Base-by-base conservation (phyloP, 208 protist genomes). In the Porcisia deanei region DNA sequence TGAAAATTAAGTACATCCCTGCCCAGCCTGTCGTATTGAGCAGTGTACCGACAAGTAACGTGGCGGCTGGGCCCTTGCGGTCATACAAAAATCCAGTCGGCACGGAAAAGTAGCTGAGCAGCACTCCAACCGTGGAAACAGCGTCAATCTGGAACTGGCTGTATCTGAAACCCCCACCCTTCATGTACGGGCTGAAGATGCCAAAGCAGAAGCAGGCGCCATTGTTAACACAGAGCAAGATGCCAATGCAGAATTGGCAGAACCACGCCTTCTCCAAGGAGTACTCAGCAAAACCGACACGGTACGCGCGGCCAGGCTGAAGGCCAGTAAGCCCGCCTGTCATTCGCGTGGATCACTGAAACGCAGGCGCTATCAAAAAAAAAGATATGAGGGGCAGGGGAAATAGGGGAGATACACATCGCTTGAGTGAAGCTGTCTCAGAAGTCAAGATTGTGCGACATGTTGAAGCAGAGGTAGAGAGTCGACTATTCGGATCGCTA, bases 91-190 rank as follows among this genome's bases (percentile, higher is more conserved):
- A 93, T 3, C 91, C 91, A 7, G 89, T 93, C 7, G 91, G 91
- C 47, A 96, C 67, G 12, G 91, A 96, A 68, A 94, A 93, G 82
- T 94, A 96, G 76, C 89, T 94, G 47, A 94, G 82, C 8, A 96
- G 71, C 18, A 93, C 88, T 20, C 91, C 91, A 1, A 92, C 82
- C 14, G 91, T 96, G 5, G 89, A 90, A 1, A 96, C 80, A 5
- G 83, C 53, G 66, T 89, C 92, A 3, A 96, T 73, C 69, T 94
- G 60, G 14, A 85, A 85, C 61, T 94, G 88, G 52, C 68, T 91
- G 73, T 89, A 93, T 18, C 75, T 65, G 70, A 93, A 94, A 1
- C 76, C 75, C 9, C 73, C 83, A 6, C 41, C 20, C 64, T 93
- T 91, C 82, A 96, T 86, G 78, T 77, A 90, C 0, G 88, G 87